A percentile compares a stretch with the other conserved stretches of the same genome.
Evolutionary conservation across 2,329 filamentous ascomycete genomes (phyloP).

Genomic region (Neonectria magnoliae): DNA sequence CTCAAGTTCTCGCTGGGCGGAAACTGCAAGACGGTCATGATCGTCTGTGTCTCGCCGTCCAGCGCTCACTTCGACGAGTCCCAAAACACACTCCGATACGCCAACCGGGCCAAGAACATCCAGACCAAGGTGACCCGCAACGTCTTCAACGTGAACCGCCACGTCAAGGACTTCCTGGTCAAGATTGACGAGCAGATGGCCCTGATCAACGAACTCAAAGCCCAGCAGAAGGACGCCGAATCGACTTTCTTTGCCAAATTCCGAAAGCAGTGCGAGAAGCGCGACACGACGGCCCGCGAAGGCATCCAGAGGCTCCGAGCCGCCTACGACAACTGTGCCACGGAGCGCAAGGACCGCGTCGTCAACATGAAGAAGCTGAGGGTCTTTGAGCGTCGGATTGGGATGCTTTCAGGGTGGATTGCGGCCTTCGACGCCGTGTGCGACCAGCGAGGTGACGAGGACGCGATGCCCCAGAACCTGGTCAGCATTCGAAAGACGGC

Average conservation of each 20-base stretch:
- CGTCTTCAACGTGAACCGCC: constrained; percentile 98
- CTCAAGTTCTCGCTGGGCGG: constrained; percentile 97
- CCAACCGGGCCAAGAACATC: constrained; percentile 98
- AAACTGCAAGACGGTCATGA: constrained; percentile 99
- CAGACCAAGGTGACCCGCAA: constrained; percentile 99
- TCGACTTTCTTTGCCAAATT: constrained; percentile 86
- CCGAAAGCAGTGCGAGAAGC: constrained; percentile 88
- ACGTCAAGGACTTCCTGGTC: constrained; percentile 98
- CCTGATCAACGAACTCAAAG: constrained; percentile 95
- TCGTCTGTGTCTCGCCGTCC: constrained; percentile 96
- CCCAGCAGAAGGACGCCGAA: constrained; percentile 91
- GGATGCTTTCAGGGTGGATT: constrained; percentile 90
- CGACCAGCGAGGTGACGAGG: constrained; percentile 64
- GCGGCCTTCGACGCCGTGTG: constrained; percentile 88
- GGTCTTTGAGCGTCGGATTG: constrained; percentile 85
- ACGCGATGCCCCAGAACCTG: constrained; percentile 74
- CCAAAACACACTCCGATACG: constrained; percentile 96
- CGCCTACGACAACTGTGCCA: constrained; percentile 82
- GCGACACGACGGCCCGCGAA: constrained; percentile 78
- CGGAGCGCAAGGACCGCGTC: constrained; percentile 82
- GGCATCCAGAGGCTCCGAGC: constrained; percentile 81
- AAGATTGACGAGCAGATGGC: constrained; percentile 99
- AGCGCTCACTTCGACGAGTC: constrained; percentile 98
- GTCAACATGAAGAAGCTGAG: constrained; percentile 83
- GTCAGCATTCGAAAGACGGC: constrained; percentile 86